Percentiles rank a stretch among this genome's conserved stretches.
These are phyloP conservation scores for Colletotrichum sp. DNA, from an alignment of 2,329 filamentous ascomycete genomes.

Conservation along the genomic window DNA sequence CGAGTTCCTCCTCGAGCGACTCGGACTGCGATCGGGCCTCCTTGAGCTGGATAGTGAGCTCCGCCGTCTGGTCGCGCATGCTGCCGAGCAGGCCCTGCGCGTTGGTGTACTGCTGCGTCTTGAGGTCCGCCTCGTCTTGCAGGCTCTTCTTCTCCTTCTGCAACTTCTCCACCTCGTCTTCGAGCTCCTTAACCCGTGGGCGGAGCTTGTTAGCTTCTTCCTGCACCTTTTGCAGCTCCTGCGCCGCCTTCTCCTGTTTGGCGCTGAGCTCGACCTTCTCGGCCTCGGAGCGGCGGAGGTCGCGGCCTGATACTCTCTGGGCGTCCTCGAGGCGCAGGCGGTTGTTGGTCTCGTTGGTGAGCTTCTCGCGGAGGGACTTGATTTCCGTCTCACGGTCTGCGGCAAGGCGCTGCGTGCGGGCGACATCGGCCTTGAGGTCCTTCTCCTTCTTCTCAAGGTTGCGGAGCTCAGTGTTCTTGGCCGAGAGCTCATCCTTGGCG, in stretches of 20 bases:
- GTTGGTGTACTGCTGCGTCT: conserved; percentile 83
- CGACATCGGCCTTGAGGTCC: conserved; percentile 78
- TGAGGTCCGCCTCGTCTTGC: conserved; percentile 82
- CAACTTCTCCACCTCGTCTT: conserved; percentile 74
- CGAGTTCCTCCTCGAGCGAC: conserved; percentile 88
- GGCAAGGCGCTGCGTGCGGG: conserved; percentile 70
- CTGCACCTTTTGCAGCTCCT: conserved; percentile 74
- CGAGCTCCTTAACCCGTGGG: conserved; percentile 67
- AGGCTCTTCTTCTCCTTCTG: conserved; percentile 70
- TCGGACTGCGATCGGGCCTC: conserved; percentile 84
- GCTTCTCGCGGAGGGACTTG: conserved; percentile 77
- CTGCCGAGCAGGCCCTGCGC: conserved; percentile 86
- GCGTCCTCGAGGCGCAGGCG: conserved; percentile 81
- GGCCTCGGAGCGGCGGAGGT: conserved; percentile 77
- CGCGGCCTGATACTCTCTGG: conserved; percentile 74
- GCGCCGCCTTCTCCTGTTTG: conserved; percentile 71
- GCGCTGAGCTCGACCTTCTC: conserved; percentile 82
- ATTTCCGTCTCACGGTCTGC: conserved; percentile 80
- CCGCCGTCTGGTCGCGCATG: conserved; percentile 90
- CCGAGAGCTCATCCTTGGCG: conserved; percentile 75
- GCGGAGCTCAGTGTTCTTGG: conserved; percentile 65
- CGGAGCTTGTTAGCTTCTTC: conserved; percentile 75
- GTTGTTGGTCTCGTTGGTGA: conserved; percentile 74
- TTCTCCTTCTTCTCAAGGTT: conserved; percentile 83
- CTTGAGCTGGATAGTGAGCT: conserved; percentile 90